Base-by-base conservation (phyloP, 164 flowering plant species). In the Liquidambar formosana region DNA sequence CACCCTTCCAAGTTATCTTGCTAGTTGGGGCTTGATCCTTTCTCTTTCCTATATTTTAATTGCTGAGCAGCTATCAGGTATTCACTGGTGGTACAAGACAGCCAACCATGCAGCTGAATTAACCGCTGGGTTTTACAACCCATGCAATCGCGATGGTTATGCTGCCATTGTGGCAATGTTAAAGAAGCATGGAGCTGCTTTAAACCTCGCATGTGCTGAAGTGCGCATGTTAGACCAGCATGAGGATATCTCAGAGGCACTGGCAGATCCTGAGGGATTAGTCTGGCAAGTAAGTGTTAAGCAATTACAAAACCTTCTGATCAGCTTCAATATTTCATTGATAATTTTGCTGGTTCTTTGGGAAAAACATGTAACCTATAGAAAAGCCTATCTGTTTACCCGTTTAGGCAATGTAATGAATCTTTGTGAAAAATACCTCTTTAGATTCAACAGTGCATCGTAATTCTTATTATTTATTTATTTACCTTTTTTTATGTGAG, bases 1-100 rank as follows among this genome's bases (percentile, higher is more conserved):
- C n/a, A 45, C 44, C 25, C 41, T 57, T 10, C 51, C 13, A 51
- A 25, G 14, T 49, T 43, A 10, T 47, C 48, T 48, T 6, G 2
- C 16, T 44, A 16, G 49, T 23, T 49, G 22, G 23, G n/a, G 27
- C 48, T 67, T 72, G 65, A 80, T 62, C 56, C 63, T 57, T 46
- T 68, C 61, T 67, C 28, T 57, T 66, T 27, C 63, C 62, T 65
- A 23, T 22, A 73, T 76, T 68, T 76, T 77, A 65, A 70, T 68
- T 70, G 63, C 63, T 71, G 73, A 76, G 76, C 89, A 95, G 99
- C 70, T 95, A 65, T 79, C 97, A 75, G 93, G 97, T 68, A 75
- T 86, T 63, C 87, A 89, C 76, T 92, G 99, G 99, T 95, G 97
- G 97, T 95, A 95, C 77, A 95, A 88, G 82, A 91, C 99, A 60